Evolutionary conservation across 371 early-diverging fungal genomes (phyloP), one percentile per base, ranked within the genome.

Genomic region (Mortierella sp.): DNA sequence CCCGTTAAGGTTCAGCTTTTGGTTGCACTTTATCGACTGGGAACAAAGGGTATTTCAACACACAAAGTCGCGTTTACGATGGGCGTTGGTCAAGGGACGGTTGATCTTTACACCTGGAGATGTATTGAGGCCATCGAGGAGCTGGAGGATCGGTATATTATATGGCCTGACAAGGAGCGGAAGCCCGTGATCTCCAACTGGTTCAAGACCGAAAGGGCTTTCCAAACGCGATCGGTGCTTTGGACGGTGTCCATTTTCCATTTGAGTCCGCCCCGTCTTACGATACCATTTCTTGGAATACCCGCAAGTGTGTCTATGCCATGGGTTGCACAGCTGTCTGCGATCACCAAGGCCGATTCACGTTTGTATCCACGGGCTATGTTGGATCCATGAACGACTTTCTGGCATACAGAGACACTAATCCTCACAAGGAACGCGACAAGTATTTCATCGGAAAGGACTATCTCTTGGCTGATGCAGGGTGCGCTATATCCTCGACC

Each of bases 301-400:
- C 46, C 44, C 69, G 48, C 48, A 76, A 76, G 70, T 26, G 19
- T 44, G 44, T 69, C 5, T 54, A 76, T 51, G 76, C 57, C 0
- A 71, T 76, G 64, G 77, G 77, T 1, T 59, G 71, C 34, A 61
- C 71, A 6, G 71, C 77, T 48, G 76, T 76, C 34, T 76, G 72
- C 31, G 77, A 71, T 34, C 77, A 76, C 37, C n/a, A 76, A 34
- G 77, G 77, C 0, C 40, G n/a, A 10, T 76, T 76, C 61, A 76
- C 61, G 21, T 71, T 59, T 40, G 77, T 59, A 9, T 55, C 71
- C 1, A 70, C 71, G 1, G 71, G 77, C 46, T 76, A 61, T 46
- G 34, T 71, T 61, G 71, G 77, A 44, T 76, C 76, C 24, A 55
- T 55, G 59, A 40, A 46, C 24, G 76, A 76, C 50, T 44, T 14